phyloP scores from a whole-genome alignment of 1,284 basidiomycete species.

The Gastroboletus turbinatus region DNA sequence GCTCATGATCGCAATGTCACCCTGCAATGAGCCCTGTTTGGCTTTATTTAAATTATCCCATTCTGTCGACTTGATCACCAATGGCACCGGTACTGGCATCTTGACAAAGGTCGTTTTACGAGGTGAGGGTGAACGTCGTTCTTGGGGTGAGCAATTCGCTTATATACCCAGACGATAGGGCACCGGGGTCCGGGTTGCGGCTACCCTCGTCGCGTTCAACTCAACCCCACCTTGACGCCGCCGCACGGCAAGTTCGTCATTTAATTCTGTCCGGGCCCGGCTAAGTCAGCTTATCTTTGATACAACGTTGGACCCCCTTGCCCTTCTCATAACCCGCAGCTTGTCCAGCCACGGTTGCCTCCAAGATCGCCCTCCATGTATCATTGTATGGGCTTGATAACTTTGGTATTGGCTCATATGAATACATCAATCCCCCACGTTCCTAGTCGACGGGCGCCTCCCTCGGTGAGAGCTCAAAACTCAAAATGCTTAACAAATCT shows the following conservation, averaged over 20 bases:
- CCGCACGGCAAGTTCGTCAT: constrained; percentile 12
- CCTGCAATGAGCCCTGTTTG: constrained; percentile 27
- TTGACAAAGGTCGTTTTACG: not conserved
- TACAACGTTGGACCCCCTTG: not conserved
- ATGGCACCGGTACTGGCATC: constrained; percentile 24
- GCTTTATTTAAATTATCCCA: constrained; percentile 23
- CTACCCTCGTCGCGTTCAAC: too few relatives aligned
- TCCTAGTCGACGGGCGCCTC: not conserved
- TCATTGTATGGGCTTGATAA: too few relatives aligned
- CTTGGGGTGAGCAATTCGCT: not conserved
- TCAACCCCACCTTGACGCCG: constrained; percentile 23
- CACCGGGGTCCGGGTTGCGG: constrained; percentile 9
- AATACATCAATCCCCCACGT: not conserved
- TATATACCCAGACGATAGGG: constrained; percentile 5
- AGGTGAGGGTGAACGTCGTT: not conserved
- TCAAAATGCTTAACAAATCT: constrained; percentile 12
- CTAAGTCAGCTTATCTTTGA: not conserved
- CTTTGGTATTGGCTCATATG: too few relatives aligned
- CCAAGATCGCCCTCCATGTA: too few relatives aligned
- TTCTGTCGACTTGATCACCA: constrained; percentile 7
- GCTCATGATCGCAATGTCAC: constrained; percentile 11
- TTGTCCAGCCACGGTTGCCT: not conserved
- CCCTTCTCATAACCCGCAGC: not conserved
- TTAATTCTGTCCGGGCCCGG: not conserved
- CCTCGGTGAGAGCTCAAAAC: not conserved